Conservation (phyloP, 2,329 filamentous ascomycete species). For the Aureobasidium sp. region DNA sequence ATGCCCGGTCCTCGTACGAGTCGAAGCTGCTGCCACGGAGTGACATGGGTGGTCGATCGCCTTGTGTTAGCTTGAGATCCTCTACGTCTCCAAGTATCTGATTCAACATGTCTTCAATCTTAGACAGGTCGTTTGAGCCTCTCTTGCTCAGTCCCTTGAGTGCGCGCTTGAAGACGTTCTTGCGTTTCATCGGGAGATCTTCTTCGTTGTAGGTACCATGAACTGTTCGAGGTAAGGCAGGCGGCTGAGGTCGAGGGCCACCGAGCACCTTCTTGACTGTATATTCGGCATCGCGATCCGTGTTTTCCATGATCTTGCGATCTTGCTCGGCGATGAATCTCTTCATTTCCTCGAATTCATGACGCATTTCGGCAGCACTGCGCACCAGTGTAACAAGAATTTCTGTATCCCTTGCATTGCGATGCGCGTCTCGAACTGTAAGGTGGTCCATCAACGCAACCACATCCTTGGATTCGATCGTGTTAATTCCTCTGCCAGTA, state of each 20-base stretch:
- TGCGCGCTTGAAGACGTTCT: conserved; percentile 91
- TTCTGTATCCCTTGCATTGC: conserved; percentile 92
- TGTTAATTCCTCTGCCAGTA: conserved; percentile 79
- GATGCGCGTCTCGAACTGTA: conserved; percentile 91
- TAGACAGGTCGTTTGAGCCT: conserved; percentile 77
- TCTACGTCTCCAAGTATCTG: conserved; percentile 91
- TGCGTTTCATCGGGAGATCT: conserved; percentile 66
- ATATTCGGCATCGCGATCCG: conserved; percentile 81
- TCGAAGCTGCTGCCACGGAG: conserved; percentile 44
- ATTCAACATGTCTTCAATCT: conserved; percentile 85
- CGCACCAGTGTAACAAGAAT: conserved; percentile 91
- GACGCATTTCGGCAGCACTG: conserved; percentile 93
- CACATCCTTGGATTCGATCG: conserved; percentile 93
- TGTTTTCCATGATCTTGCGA: conserved; percentile 76
- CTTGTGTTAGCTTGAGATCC: conserved; percentile 41
- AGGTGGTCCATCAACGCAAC: conserved; percentile 97
- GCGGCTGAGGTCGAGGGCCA: conserved; percentile 68
- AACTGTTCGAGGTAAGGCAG: conserved; percentile 46
- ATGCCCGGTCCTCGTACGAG: conserved; percentile 67
- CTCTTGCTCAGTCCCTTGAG: conserved; percentile 83
- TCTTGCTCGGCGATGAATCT: conserved; percentile 85
- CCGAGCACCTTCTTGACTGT: conserved; percentile 75
- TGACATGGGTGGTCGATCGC: conserved; percentile 20
- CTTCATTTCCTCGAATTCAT: conserved; percentile 92
- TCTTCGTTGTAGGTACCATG: conserved; percentile 45